Conservation (phyloP, 176 grass and related monocot species). For the Avena eriantha region DNA sequence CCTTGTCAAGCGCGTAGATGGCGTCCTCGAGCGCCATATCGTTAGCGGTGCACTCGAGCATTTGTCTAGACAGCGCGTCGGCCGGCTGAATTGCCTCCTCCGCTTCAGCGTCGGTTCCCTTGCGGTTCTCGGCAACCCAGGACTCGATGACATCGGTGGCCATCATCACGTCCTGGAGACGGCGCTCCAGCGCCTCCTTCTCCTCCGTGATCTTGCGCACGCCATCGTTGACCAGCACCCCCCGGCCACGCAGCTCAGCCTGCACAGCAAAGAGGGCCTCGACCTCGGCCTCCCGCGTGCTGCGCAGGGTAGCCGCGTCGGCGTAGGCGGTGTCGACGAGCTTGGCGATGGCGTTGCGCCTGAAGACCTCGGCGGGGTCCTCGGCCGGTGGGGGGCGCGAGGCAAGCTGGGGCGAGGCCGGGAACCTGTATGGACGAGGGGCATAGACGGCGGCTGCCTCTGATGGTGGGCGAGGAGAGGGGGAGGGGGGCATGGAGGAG, state of each 20-base stretch:
- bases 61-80: not conserved
- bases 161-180: not conserved
- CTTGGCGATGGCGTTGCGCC: not conserved
- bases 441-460: not conserved
- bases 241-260: slow-evolving; percentile 1
- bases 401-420: not conserved
- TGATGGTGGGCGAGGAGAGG: not conserved
- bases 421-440: slow-evolving; percentile 8
- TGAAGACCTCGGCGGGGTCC: not conserved
- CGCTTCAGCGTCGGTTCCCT: not conserved
- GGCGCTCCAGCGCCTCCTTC: not conserved
- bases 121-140: not conserved
- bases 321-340: not conserved
- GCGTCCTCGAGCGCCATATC: not conserved
- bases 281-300: not conserved
- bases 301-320: not conserved
- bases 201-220: not conserved
- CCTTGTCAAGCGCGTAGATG: not conserved
- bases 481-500: not conserved
- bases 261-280: not conserved
- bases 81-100: not conserved
- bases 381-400: not conserved
- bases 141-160: not conserved
- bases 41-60: not conserved
- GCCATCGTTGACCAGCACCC: not conserved